phyloP scores from a whole-genome alignment of 441 rosid genomes.

The Pelargonium australe region DNA sequence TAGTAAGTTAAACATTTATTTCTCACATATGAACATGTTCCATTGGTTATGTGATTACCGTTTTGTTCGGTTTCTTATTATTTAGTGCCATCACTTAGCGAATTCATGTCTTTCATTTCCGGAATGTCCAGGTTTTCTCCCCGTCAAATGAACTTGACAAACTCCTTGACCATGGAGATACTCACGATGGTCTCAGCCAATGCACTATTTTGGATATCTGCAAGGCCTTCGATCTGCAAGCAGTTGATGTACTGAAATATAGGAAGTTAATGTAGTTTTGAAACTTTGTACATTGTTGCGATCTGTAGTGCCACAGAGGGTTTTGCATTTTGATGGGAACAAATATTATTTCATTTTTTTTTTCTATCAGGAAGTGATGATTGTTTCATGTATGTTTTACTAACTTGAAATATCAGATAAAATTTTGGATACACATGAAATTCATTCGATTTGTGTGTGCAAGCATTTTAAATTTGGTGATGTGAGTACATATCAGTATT shows the following conservation, averaged over 20 bases:
- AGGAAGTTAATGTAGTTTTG: slow-evolving; percentile 30
- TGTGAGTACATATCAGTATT: neutral
- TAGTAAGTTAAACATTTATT: no score
- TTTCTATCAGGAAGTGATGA: neutral
- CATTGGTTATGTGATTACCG: no score
- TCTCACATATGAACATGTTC: no score
- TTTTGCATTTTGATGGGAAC: neutral
- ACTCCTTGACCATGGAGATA: slow-evolving; percentile 27
- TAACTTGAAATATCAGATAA: neutral
- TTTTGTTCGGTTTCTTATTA: neutral
- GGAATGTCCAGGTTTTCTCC: slow-evolving; percentile 40
- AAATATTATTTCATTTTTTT: neutral
- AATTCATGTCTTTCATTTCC: neutral
- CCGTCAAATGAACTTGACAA: slow-evolving; percentile 62
- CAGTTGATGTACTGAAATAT: slow-evolving; percentile 53
- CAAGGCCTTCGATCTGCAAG: slow-evolving; percentile 45
- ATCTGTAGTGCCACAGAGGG: neutral
- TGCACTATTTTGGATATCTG: slow-evolving; percentile 44
- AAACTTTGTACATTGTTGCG: neutral
- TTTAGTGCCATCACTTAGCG: neutral
- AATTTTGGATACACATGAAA: neutral
- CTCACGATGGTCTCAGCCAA: slow-evolving; percentile 42
- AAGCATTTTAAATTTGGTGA: neutral
- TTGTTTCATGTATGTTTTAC: neutral
- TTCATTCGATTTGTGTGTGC: neutral